phyloP scores from a whole-genome alignment of 2,329 filamentous ascomycete species.

The Coniochaeta sp. region DNA sequence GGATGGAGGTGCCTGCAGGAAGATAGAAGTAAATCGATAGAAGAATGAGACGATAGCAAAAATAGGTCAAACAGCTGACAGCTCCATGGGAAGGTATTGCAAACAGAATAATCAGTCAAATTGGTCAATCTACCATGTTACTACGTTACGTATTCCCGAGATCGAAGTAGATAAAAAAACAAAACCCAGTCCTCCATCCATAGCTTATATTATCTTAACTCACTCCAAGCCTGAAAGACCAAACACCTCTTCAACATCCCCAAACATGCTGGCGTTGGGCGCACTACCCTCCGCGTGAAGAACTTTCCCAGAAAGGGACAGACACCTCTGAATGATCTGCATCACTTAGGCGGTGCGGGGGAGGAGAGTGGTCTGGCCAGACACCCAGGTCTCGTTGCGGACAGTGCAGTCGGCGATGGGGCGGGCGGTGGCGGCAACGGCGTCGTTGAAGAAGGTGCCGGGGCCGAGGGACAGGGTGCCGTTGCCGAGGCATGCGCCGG shows the following conservation, averaged over 20 bases:
- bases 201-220: not conserved
- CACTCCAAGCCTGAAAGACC: not conserved
- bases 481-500: not conserved
- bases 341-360: not conserved
- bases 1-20: no score
- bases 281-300: not conserved
- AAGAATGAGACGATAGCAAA: no score
- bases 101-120: not conserved
- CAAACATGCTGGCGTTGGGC: not conserved
- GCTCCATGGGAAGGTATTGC: not conserved
- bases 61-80: no score
- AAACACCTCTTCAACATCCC: not conserved
- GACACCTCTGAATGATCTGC: not conserved
- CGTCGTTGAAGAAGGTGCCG: not conserved
- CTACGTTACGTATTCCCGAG: not conserved
- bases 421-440: not conserved
- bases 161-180: not conserved
- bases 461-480: not conserved
- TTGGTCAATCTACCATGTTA: not conserved
- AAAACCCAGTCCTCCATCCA: not conserved
- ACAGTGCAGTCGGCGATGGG: not conserved
- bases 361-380: not conserved
- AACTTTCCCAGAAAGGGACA: not conserved
- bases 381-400: not conserved
- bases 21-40: no score